A percentile compares a stretch with the other conserved stretches of the same genome.
Evolutionary conservation across 208 protist genomes (phyloP).

Genomic region (Herpetomonas muscarum): DNA sequence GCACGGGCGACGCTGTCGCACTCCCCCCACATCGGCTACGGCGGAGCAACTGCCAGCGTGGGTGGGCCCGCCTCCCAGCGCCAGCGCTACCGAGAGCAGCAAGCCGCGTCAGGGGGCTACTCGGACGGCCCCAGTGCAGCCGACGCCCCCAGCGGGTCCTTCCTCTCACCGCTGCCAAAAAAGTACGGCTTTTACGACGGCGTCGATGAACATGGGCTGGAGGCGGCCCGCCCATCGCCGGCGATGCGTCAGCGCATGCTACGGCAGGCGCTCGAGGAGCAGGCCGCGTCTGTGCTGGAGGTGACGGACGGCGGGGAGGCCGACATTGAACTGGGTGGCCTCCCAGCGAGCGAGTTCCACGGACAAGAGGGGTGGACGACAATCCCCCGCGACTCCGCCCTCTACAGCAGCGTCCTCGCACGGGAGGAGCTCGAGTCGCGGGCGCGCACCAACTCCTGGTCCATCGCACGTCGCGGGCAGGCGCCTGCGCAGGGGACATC

Average conservation of each 20-base stretch:
- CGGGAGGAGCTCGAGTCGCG: constrained; percentile 70
- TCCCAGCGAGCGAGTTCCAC: constrained; percentile 71
- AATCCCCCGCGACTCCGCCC: constrained; percentile 67
- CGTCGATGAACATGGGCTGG: constrained; percentile 60
- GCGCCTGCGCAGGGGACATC: not conserved
- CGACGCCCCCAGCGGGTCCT: constrained; percentile 34
- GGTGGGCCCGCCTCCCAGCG: constrained; percentile 29
- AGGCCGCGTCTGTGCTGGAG: constrained; percentile 64
- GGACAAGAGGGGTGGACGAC: constrained; percentile 66
- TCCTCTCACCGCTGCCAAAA: constrained; percentile 58
- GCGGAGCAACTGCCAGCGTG: not conserved
- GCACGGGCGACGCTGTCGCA: too few species aligned
- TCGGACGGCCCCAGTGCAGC: not conserved
- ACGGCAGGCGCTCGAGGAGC: constrained; percentile 47
- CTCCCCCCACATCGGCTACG: too few species aligned
- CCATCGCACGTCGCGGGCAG: constrained; percentile 16
- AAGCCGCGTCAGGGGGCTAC: constrained; percentile 7
- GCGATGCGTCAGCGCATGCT: constrained; percentile 48
- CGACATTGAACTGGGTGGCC: constrained; percentile 71
- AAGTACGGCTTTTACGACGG: constrained; percentile 66
- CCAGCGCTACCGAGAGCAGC: constrained; percentile 21
- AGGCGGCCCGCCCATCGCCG: constrained; percentile 16
- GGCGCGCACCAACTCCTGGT: constrained; percentile 75
- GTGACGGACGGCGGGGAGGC: constrained; percentile 74
- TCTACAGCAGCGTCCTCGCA: constrained; percentile 59